Evolutionary conservation across 2,329 filamentous ascomycete species (phyloP), one percentile per base, ranked within the genome.

Genomic region (Elsinoe fawcettii): DNA sequence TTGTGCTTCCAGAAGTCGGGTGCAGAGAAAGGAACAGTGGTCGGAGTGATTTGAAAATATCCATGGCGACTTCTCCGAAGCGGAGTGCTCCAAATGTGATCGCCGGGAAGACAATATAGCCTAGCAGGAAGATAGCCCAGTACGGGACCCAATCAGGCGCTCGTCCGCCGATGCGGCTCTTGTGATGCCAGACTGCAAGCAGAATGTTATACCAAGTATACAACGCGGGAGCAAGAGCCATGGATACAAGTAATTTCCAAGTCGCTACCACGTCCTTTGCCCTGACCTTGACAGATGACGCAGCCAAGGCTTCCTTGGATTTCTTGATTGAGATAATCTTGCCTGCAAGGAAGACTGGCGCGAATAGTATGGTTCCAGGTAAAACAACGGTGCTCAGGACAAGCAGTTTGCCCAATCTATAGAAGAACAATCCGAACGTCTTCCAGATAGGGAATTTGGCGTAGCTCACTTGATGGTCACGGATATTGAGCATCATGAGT

Each of bases 1-100:
- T 82, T 58, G 87, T 89, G 74, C 91, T 95, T 69, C 84, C 86
- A 1, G 88, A 92, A 3, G 84, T 84, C 1, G 93, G 93, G 65
- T 87, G 87, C 66, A 97, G 80, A 62, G 88, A 93, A 32, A 96
- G 78, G 46, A 95, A 77, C 8, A 99, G 81, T 5, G 93, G 93
- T 8, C 90, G 83, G 14, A 99, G 80, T 0, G 92, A 97, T 73
- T 97, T 99, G 75, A 93, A 77, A 57, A 99, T 96, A 68, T 99
- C 93, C 90, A 99, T 96, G 55, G 92, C 93, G n/a, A 95, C 86
- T 74, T 99, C 93, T 47, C 93, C 93, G 63, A 97, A 95, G 9
- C 93, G 86, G 55, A 99, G 83, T 5, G 93, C 90, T 3, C 90
- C 91, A 70, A 95, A 96, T 0, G 91, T 96, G 65, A 96, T 87